A percentile compares a stretch with the other conserved stretches of the same genome.
phyloP scores from a whole-genome alignment of 2,329 filamentous ascomycete species.

The Calonectria multiphialidica region DNA sequence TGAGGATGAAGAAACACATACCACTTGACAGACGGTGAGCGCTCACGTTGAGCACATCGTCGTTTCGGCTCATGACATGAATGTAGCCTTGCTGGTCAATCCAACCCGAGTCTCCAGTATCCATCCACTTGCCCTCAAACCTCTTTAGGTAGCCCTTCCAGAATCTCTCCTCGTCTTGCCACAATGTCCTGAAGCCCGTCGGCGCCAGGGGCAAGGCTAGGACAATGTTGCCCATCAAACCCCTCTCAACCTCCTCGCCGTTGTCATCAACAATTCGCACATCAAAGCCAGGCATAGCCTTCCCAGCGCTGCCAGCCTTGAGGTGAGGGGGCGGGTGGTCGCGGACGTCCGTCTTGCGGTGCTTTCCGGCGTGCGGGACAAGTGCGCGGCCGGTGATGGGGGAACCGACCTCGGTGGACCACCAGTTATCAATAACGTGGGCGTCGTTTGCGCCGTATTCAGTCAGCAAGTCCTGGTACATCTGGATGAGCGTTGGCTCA shows the following conservation, averaged over 20 bases:
- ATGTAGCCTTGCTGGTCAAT: constrained; percentile 81
- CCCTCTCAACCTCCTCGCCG: constrained; percentile 77
- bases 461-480: constrained; percentile 81
- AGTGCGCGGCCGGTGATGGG: constrained; percentile 69
- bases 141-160: constrained; percentile 87
- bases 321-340: constrained; percentile 63
- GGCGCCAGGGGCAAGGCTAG: constrained; percentile 85
- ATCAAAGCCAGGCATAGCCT: constrained; percentile 92
- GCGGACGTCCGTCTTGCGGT: constrained; percentile 59
- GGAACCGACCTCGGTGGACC: constrained; percentile 70
- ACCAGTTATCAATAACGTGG: constrained; percentile 71
- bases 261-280: constrained; percentile 86
- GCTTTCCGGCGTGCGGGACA: constrained; percentile 68
- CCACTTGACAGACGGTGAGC: constrained; percentile 91
- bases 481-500: constrained; percentile 85
- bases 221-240: constrained; percentile 92
- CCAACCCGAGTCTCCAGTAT: constrained; percentile 92
- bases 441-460: constrained; percentile 74
- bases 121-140: constrained; percentile 85
- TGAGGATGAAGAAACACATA: constrained; percentile 52
- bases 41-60: constrained; percentile 97
- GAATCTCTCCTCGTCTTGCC: constrained; percentile 88
- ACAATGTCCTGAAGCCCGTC: constrained; percentile 87
- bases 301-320: constrained; percentile 89
- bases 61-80: constrained; percentile 73